Conservation (phyloP, 176 grass and related monocot species). For the Typha latifolia region DNA sequence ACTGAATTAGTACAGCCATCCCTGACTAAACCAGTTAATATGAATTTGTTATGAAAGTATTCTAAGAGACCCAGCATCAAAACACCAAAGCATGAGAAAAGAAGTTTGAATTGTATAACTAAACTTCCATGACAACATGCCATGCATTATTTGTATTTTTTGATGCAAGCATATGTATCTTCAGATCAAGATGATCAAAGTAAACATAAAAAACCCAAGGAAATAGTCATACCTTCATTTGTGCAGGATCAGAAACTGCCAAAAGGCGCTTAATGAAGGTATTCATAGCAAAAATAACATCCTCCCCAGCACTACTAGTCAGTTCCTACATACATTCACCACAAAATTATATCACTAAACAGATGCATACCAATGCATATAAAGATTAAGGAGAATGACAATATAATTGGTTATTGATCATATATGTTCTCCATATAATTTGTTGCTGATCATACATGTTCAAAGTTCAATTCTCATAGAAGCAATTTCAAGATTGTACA, state of each 20-base stretch:
- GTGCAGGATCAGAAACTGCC: constrained; percentile 62
- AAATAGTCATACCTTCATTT: constrained; percentile 66
- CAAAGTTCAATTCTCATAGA: too few species aligned
- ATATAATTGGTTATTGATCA: background rate
- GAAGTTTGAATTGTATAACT: too few species aligned
- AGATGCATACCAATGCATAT: constrained; percentile 3
- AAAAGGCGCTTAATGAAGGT: constrained; percentile 85
- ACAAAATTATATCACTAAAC: constrained; percentile 1
- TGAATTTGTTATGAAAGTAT: too few species aligned
- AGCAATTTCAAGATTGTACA: background rate
- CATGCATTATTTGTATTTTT: too few species aligned
- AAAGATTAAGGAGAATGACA: background rate
- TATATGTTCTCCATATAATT: background rate
- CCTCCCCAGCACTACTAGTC: constrained; percentile 70
- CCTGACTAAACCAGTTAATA: too few species aligned
- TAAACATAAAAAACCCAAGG: background rate
- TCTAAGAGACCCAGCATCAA: too few species aligned
- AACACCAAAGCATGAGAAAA: too few species aligned
- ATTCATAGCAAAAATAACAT: constrained; percentile 94
- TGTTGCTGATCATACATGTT: too few species aligned
- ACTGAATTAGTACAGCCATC: background rate
- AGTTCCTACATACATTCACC: constrained; percentile 50
- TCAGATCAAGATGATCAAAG: background rate
- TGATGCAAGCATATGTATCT: background rate
- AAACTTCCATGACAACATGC: too few species aligned